A percentile compares a stretch with the other conserved stretches of the same genome.
Evolutionary conservation across 345 rosid species (phyloP).

Genomic region (Lepidium aucheri): DNA sequence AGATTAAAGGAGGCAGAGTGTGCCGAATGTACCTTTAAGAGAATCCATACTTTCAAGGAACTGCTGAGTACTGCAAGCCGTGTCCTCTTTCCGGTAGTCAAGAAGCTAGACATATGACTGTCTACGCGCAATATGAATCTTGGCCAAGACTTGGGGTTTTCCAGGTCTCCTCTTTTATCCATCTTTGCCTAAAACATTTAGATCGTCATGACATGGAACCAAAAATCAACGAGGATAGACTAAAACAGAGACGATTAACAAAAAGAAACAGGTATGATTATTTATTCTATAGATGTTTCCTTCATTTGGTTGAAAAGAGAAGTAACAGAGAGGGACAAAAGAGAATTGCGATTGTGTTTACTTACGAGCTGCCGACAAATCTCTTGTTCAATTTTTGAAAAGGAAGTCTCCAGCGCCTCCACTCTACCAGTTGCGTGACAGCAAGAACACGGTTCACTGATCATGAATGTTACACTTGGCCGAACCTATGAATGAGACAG

Average conservation of each 20-base stretch:
- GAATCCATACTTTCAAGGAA: constrained; percentile 92
- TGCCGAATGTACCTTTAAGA: constrained; percentile 57
- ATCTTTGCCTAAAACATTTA: constrained; percentile 44
- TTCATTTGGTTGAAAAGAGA: not conserved
- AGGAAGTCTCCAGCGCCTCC: constrained; percentile 91
- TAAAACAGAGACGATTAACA: not conserved
- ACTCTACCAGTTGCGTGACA: constrained; percentile 97
- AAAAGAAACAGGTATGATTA: not conserved
- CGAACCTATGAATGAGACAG: constrained; percentile 53
- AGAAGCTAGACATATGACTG: constrained; percentile 72
- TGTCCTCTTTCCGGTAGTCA: constrained; percentile 78
- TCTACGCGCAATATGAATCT: constrained; percentile 75
- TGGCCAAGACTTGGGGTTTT: constrained; percentile 81
- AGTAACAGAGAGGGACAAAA: not conserved
- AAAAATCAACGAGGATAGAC: not conserved
- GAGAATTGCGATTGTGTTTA: not conserved
- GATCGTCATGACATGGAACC: not conserved
- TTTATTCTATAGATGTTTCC: not conserved
- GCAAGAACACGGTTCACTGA: constrained; percentile 88
- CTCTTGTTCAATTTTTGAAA: constrained; percentile 92
- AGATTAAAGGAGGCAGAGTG: not conserved
- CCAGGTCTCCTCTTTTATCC: constrained; percentile 55
- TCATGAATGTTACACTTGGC: constrained; percentile 92
- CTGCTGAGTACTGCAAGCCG: constrained; percentile 81
- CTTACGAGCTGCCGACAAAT: constrained; percentile 83